Base-by-base conservation (phyloP, 148 eudicot species). In the Euryodendron excelsum region DNA sequence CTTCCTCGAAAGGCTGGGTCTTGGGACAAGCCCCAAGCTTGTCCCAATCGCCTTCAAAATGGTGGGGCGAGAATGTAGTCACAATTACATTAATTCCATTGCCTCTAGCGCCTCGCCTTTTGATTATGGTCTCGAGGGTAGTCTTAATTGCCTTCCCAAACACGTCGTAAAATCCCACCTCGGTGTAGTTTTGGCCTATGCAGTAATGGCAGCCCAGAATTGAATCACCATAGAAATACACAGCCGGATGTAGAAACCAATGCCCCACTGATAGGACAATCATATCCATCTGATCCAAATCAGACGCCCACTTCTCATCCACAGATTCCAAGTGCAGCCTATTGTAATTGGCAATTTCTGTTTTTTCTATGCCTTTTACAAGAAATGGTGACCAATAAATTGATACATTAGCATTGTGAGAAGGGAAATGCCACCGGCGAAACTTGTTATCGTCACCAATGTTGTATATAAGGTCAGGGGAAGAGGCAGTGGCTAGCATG, bases 21-120 rank as follows among this genome's bases (percentile, higher is more conserved):
- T 86, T 93, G 4, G 94, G 86, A 83, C 99, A 96, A 25, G 94
- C 97, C 6, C 94, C 99, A 1, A 88, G 82, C 69, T 93, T 87
- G 67, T 96, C 99, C 99, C 91, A 89, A 1, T 90, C 93, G 10
- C 99, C 99, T 60, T 96, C 98, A 69, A 93, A 96, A 87, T 96
- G 99, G 66, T 87, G 93, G 0, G 98, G 97, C 23, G 98, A 82
- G 67, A 93, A 93, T 3, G 98, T 96, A 8, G 98, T 90, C 78
- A 93, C 82, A 55, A 96, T 77, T 39, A 93, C 91, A 75, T 82
- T 84, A 63, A 87, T 80, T 30, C 44, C 74, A 8, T 74, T 82
- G 1, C 72, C 66, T 11, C 62, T 69, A 28, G 50, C 25, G 18
- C 83, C 85, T 56, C 74, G 81, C 27, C 90, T 89, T 31, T 88